Percentiles rank a stretch among this genome's conserved stretches.
These are phyloP conservation scores for Epichloe uncinata DNA, from an alignment of 2,329 filamentous ascomycete genomes.

Conservation along the genomic window DNA sequence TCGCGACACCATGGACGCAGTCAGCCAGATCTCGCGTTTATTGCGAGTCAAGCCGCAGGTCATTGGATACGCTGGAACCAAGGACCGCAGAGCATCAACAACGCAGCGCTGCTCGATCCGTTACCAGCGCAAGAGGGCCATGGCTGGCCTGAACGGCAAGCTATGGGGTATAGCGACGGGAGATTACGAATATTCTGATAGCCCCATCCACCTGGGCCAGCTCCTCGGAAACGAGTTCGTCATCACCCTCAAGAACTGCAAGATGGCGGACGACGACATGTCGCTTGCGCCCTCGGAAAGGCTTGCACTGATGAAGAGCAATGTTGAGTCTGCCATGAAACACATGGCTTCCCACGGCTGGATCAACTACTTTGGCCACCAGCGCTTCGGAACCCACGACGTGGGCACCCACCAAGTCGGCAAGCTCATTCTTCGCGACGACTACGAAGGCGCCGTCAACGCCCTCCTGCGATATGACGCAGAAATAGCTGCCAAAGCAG, in stretches of 20 bases:
- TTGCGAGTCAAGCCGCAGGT: slow-evolving; percentile 62
- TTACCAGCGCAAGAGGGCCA: slow-evolving; percentile 37
- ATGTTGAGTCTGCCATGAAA: slow-evolving; percentile 45
- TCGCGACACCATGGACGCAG: slow-evolving; percentile 87
- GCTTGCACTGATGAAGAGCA: slow-evolving; percentile 17
- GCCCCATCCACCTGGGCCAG: slow-evolving; percentile 68
- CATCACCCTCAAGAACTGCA: slow-evolving; percentile 79
- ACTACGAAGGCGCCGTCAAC: slow-evolving; percentile 70
- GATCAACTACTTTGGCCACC: slow-evolving; percentile 97
- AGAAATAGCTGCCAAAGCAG: slow-evolving; percentile 36
- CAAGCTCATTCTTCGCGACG: slow-evolving; percentile 65
- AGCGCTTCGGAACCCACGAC: slow-evolving; percentile 82
- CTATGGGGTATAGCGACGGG: slow-evolving; percentile 55
- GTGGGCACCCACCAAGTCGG: slow-evolving; percentile 80
- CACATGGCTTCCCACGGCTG: slow-evolving; percentile 66
- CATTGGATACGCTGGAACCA: slow-evolving; percentile 71
- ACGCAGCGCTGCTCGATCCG: slow-evolving; percentile 64
- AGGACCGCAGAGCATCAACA: slow-evolving; percentile 78
- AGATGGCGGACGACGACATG: slow-evolving; percentile 34
- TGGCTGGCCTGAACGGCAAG: slow-evolving; percentile 53
- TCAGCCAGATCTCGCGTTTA: slow-evolving; percentile 61
- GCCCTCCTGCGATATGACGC: slow-evolving; percentile 63
- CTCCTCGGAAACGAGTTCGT: slow-evolving; percentile 83
- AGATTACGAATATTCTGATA: slow-evolving; percentile 64
- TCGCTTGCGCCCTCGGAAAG: slow-evolving; percentile 14